Evolutionary conservation across 2,329 filamentous ascomycete species (phyloP), one percentile per base, ranked within the genome.

Genomic region (Colletotrichum lupini): DNA sequence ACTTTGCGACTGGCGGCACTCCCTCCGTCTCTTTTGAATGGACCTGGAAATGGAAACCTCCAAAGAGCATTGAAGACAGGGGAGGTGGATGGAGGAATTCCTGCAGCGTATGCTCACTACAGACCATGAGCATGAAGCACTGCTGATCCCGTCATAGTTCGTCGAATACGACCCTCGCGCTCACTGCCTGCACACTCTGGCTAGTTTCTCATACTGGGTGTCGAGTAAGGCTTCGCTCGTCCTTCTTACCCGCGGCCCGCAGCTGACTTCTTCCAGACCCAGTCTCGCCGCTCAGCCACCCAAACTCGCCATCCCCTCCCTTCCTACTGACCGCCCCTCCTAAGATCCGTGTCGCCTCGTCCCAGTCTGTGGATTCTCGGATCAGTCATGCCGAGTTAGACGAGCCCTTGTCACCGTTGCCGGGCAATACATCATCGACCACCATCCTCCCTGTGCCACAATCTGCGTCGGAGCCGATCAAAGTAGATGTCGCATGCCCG

Each of bases 21-120:
- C 87, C 93, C 7, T 96, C 94, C 1, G 92, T 97, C 35, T 92
- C 95, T 42, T 98, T 98, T 80, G 93, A 96, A 76, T 99, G 96
- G 95, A 92, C 93, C 8, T 99, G 97, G 97, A 97, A 93, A 86
- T 99, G 96, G 95, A 95, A 93, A 80, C 94, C 97, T 9, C 97
- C 97, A 49, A 97, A 95, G 86, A 79, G 85, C 16, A 84, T 86
- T 19, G 95, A 98, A 80, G 95, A 98, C 80, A 91, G 91, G 78
- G 94, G 94, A 35, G 95, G 95, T 70, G 97, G 97, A 57, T 99
- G 97, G 96, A 94, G 95, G 80, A 98, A 97, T 80, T 94, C 93
- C 78, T 98, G 97, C 87, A 98, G 95, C 81, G 93, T 95, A 86
- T 75, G 89, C 84, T 56, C 37, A 12, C 14, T n/a, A 30, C 19